Base-by-base conservation (phyloP, 2,329 filamentous ascomycete species). In the Penicillium palitans region DNA sequence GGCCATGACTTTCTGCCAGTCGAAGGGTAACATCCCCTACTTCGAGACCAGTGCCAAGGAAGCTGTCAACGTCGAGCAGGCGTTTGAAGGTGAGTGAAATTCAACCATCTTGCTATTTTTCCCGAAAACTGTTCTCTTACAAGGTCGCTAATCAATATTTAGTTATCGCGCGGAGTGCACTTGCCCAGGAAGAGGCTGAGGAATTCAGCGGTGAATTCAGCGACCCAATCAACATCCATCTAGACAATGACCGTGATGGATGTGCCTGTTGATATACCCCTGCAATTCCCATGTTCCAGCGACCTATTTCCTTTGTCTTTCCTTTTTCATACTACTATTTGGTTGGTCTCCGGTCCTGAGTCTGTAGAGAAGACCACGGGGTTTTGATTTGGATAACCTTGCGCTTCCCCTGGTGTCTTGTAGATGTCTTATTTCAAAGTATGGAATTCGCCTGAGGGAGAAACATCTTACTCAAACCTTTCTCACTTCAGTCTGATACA, bases 31-130 rank as follows among this genome's bases (percentile, higher is more conserved):
- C 60, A 97, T 99, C 65, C 95, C 95, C 19, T 99, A 99, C 79
- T 99, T 99, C 72, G 95, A 99, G 85, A 99, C 95, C 19, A 97
- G 93, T 78, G 95, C 95, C 61, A 99, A 99, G 82, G 95, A 99
- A 78, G 95, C 93, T 60, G 90, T 97, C 79, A 99, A 99, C 73
- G 95, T 99, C 44, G 95, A 99, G 78, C 92, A 90, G 73, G 88
- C 88, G 46, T 91, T 91, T 68, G 87, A 90, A 76, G 85, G 87
- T 87, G 74, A 60, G 78, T 52, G 25, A 48, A n/a, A 21, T 25
- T 42, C 24, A 29, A 52, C 19, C 19, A 27, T 6, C 19, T 6
- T 9, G 21, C n/a, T 35, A 15, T n/a, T 44, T 33, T 19, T 25
- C 21, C 10, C 13, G 1, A 19, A 9, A 31, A 4, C n/a, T 41